Conservation (phyloP, 441 rosid genomes). For the Arabidopsis lyrata region DNA sequence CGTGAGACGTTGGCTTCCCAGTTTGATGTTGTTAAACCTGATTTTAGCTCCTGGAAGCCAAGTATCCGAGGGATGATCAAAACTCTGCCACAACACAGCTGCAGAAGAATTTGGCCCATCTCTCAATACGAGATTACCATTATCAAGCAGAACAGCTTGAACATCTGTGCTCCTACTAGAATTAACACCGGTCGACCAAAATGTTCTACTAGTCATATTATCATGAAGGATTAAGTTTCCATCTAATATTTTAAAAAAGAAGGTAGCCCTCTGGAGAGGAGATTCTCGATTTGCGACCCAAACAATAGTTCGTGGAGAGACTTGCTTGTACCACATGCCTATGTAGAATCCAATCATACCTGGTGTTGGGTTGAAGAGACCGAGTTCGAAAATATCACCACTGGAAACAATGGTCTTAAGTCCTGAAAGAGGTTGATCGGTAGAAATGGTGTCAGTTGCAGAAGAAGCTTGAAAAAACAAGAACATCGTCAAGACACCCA, state of each 20-base stretch:
- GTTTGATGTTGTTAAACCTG: neutral
- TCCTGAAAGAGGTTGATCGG: neutral
- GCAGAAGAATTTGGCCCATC: conserved; percentile 4
- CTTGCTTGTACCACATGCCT: conserved; percentile 26
- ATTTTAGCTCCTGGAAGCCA: conserved; percentile 35
- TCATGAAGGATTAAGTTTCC: conserved; percentile 3
- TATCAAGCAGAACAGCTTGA: conserved; percentile 11
- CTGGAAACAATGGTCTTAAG: neutral
- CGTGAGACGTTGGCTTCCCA: conserved; percentile 1
- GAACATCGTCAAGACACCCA: conserved; percentile 17
- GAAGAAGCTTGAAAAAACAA: conserved; percentile 1
- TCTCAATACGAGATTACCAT: conserved; percentile 29
- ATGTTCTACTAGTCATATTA: rapidly evolving
- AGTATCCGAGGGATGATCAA: conserved; percentile 23
- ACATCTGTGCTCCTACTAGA: neutral
- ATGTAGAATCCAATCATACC: neutral
- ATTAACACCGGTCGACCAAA: neutral
- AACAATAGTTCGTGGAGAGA: conserved; percentile 5
- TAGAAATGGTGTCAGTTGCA: neutral
- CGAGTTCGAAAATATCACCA: conserved; percentile 7
- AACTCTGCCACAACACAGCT: conserved; percentile 31
- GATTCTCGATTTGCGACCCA: conserved; percentile 17
- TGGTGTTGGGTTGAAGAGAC: neutral
- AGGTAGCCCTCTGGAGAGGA: neutral
- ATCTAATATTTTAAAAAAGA: neutral